These are phyloP conservation scores for Lithocarpus polystachyus DNA, from an alignment of 306 rosid species.

Conservation along the genomic window DNA sequence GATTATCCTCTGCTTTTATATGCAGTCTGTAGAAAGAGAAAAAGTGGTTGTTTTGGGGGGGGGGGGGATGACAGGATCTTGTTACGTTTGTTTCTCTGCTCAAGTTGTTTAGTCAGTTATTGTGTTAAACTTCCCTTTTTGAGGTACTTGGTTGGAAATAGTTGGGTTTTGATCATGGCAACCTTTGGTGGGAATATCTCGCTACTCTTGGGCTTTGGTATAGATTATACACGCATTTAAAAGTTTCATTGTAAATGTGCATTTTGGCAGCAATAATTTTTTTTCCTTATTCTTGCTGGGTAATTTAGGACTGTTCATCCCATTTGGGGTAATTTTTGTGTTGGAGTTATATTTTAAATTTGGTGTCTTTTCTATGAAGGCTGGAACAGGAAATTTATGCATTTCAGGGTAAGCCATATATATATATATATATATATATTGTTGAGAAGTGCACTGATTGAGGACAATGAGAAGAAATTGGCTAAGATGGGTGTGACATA, in stretches of 20 bases:
- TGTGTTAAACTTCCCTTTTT: constrained; percentile 1
- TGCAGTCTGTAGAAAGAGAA: background rate
- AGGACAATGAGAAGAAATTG: background rate
- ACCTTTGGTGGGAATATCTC: background rate
- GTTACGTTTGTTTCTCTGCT: background rate
- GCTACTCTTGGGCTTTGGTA: background rate
- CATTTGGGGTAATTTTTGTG: background rate
- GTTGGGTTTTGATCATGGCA: background rate
- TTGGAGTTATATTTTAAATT: background rate
- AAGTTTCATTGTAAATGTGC: background rate
- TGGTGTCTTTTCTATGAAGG: background rate
- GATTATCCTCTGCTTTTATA: background rate
- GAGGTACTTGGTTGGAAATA: background rate
- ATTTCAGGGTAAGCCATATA: background rate
- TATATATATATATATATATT: too few species aligned
- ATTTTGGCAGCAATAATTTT: background rate
- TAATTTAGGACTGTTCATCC: background rate
- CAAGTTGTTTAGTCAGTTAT: background rate
- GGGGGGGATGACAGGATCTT: background rate
- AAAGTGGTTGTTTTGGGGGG: too few species aligned
- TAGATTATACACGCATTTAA: background rate
- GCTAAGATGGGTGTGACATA: background rate
- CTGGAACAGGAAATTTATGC: background rate
- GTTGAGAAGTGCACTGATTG: background rate
- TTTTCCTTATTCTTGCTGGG: background rate